Evolutionary conservation across 495 filamentous ascomycete species (phyloP), one percentile per base, ranked within the genome.

Genomic region (Aspergillus mulundensis): DNA sequence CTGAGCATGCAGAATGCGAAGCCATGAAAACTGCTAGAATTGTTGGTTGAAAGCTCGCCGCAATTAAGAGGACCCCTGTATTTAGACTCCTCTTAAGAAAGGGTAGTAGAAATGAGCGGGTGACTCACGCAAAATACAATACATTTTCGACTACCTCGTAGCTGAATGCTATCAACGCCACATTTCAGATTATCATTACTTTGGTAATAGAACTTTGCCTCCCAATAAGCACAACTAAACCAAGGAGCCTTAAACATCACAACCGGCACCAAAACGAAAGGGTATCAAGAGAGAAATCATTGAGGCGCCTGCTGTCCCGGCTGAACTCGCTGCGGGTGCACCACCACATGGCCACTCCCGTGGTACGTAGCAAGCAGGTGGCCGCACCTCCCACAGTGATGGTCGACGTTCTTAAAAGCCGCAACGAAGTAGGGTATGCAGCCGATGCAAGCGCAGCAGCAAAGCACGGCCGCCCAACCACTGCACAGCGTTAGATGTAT

Each of bases 391-490:
- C 77, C 77, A 50, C 80, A 82, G 30, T 71, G 70, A 57, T 82
- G 80, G 53, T 79, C 63, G 1, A 77, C 72, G 57, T 82, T 78
- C 62, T 82, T 82, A 25, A 81, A 68, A 25, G 65, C 67, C 11
- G 71, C 66, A 59, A 80, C 69, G 51, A 81, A 32, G 60, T 81
- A 82, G 5, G 80, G 79, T 51, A 82, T 74, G 54, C 77, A 82
- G 43, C 78, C 75, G 19, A 82, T 63, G 57, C 76, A 78, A 63
- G 67, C 66, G 58, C 70, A 78, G 63, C 67, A 73, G 61, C 75
- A 76, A 19, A 74, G 24, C 1, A 74, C 48, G n/a, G 69, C 68
- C 23, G 80, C 81, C 77, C 76, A 81, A 0, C 65, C 74, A 69
- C 79, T 83, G 56, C 50, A 2, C 12, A 16, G 19, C 4, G 52